Conservation (phyloP, 306 rosid species). For the Purshia tridentata region DNA sequence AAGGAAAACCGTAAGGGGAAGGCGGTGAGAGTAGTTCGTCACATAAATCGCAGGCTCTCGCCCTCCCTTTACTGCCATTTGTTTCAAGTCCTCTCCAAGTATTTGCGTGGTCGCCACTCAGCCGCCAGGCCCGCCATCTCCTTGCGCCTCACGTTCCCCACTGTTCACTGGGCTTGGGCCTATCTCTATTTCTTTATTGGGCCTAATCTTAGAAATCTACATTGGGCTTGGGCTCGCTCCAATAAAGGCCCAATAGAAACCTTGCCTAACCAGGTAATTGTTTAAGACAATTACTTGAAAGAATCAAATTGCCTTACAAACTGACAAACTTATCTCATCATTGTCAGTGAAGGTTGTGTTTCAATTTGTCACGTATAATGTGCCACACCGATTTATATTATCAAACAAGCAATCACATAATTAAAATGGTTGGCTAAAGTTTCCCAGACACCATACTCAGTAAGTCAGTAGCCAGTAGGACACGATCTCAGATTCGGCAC, state of each 20-base stretch:
- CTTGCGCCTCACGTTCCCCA: not conserved
- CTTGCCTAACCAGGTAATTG: no score
- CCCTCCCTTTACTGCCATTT: not conserved
- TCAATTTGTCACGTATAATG: not conserved
- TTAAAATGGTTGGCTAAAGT: no score
- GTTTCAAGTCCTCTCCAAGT: conserved; percentile 15
- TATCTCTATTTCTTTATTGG: no score
- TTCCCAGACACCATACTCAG: no score
- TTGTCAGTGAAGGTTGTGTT: not conserved
- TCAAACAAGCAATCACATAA: not conserved
- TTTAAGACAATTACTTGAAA: not conserved
- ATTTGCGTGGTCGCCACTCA: conserved; percentile 23
- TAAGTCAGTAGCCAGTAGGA: no score
- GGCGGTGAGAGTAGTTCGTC: conserved; percentile 24
- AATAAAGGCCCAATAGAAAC: no score
- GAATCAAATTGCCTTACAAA: not conserved
- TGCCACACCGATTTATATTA: not conserved
- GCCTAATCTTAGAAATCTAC: no score
- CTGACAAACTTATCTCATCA: not conserved
- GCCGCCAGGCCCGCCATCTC: not conserved
- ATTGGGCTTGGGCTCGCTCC: no score
- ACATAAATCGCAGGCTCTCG: conserved; percentile 14
- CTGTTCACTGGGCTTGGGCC: no score
- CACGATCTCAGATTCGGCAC: not conserved
- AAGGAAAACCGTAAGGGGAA: not conserved